These are phyloP conservation scores for Pichia insulana DNA, from an alignment of 805 yeast genomes.

Conservation along the genomic window DNA sequence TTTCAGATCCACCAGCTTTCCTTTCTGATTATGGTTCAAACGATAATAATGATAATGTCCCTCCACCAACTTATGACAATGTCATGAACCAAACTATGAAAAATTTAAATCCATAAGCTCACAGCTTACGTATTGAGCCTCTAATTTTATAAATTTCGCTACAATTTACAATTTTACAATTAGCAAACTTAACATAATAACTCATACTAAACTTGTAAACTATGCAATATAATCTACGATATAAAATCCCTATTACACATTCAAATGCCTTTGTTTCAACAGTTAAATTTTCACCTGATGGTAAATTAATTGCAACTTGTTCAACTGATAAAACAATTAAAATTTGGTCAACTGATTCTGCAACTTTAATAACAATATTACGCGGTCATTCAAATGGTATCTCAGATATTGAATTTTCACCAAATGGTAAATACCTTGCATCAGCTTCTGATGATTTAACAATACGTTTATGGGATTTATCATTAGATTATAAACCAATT, in stretches of 20 bases:
- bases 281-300: conserved; percentile 56
- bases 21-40: conserved; percentile 3
- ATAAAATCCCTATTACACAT: conserved; percentile 10
- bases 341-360: conserved; percentile 40
- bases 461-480: conserved; percentile 61
- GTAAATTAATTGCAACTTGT: conserved; percentile 45
- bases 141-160: too few species aligned
- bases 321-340: conserved; percentile 52
- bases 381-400: conserved; percentile 63
- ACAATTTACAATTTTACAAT: too few species aligned
- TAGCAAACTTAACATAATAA: too few species aligned
- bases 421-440: conserved; percentile 63
- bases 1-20: conserved; percentile 8
- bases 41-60: conserved; percentile 11
- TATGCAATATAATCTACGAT: conserved; percentile 12
- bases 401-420: conserved; percentile 71
- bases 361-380: conserved; percentile 28
- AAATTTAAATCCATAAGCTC: conserved; percentile 12
- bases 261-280: conserved; percentile 30
- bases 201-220: too few species aligned
- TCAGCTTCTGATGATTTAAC: conserved; percentile 84
- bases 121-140: too few species aligned
- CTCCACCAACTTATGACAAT: conserved; percentile 31
- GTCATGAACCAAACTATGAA: conserved; percentile 29
- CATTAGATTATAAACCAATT: conserved; percentile 37